These are phyloP conservation scores for Cunninghamia lanceolata DNA, from an alignment of 75 land plant genomes.

Conservation along the genomic window DNA sequence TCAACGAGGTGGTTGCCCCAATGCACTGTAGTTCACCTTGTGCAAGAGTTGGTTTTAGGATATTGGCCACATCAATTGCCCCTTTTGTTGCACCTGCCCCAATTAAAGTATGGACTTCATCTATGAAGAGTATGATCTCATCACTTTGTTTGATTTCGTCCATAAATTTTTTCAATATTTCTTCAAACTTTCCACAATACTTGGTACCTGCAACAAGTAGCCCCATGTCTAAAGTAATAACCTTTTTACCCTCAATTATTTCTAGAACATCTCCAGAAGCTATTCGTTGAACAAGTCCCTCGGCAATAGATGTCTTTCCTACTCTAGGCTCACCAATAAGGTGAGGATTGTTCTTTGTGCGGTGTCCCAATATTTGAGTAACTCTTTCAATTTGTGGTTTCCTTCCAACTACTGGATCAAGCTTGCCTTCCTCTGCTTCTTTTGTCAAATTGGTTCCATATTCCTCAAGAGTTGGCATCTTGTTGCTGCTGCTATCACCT, in stretches of 20 bases:
- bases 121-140: conserved; percentile 58
- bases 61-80: no score
- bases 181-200: no score
- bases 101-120: no score
- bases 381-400: conserved; percentile 53
- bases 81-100: no score
- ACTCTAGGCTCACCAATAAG: conserved; percentile 81
- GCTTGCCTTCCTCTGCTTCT: conserved; percentile 80
- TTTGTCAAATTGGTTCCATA: conserved; percentile 92
- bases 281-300: conserved; percentile 68
- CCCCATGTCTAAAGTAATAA: background rate
- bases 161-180: conserved; percentile 51
- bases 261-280: conserved; percentile 69
- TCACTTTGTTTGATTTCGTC: conserved; percentile 55
- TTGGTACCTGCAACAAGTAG: no score
- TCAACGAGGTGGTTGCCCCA: no score
- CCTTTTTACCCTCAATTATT: conserved; percentile 67
- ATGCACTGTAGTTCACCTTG: no score
- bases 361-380: conserved; percentile 46
- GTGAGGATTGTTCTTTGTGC: conserved; percentile 74
- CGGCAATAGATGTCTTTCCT: conserved; percentile 78
- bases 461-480: conserved; percentile 95
- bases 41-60: no score
- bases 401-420: conserved; percentile 73
- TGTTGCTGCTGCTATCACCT: conserved; percentile 62